Conservation (phyloP, 139 green algal species). For the Chlorella vulgaris region DNA sequence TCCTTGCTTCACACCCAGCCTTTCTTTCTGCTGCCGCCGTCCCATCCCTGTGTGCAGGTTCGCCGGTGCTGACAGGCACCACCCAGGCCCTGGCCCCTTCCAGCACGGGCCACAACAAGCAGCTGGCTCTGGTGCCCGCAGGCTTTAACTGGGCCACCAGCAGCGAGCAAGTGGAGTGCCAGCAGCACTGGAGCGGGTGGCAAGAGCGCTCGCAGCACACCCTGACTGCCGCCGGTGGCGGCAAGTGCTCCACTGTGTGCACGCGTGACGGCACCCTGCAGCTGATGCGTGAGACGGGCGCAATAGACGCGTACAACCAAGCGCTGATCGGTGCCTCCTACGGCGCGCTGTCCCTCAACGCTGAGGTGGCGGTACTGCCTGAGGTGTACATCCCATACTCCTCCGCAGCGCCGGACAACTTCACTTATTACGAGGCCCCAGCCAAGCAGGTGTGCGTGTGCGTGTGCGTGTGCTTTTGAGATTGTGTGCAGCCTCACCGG, state of each 20-base stretch:
- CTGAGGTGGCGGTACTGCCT: conserved; percentile 43
- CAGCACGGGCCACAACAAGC: conserved; percentile 55
- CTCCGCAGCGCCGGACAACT: background rate
- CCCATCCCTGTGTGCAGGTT: conserved; percentile 10
- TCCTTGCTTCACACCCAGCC: too few relatives aligned
- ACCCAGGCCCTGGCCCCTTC: background rate
- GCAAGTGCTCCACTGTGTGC: conserved; percentile 56
- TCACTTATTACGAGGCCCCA: conserved; percentile 22
- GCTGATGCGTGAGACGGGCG: conserved; percentile 41
- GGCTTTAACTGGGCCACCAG: conserved; percentile 25
- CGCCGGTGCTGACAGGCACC: conserved; percentile 27
- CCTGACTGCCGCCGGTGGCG: background rate
- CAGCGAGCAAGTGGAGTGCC: conserved; percentile 36
- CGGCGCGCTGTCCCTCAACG: conserved; percentile 51
- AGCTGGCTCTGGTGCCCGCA: conserved; percentile 53
- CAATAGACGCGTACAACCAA: conserved; percentile 49
- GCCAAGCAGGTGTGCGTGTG: background rate
- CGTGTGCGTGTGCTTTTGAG: too few relatives aligned
- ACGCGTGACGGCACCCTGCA: conserved; percentile 40
- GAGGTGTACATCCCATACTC: conserved; percentile 15
- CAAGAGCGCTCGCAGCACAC: conserved; percentile 34
- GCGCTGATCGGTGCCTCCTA: conserved; percentile 58
- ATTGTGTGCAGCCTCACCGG: too few relatives aligned
- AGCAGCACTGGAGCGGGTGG: conserved; percentile 58
- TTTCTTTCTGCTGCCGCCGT: background rate